These are phyloP conservation scores for Chlamydomonas applanata DNA, from an alignment of 139 green algal genomes.

Conservation along the genomic window DNA sequence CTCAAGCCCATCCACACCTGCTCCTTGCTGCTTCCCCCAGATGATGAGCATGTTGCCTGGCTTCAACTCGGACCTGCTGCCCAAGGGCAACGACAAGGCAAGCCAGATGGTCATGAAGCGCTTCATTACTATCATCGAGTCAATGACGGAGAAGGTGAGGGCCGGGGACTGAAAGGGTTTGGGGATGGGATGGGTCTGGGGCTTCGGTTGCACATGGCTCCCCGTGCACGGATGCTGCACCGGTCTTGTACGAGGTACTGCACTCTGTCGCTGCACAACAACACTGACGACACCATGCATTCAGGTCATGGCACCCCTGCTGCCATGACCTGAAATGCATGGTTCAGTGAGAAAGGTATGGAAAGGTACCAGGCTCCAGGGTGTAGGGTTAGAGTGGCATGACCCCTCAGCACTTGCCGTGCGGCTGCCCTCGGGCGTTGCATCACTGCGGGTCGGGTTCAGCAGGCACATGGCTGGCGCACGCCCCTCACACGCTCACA, in stretches of 20 bases:
- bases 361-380: no score
- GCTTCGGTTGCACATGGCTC: no score
- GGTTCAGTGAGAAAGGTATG: no score
- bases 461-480: conserved; percentile 4
- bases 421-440: no score
- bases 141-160: conserved; percentile 72
- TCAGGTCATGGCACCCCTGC: no score
- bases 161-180: conserved; percentile 49
- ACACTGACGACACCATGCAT: no score
- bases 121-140: conserved; percentile 95
- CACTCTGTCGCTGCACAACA: no score
- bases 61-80: conserved; percentile 79
- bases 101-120: conserved; percentile 75
- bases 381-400: no score
- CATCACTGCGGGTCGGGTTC: neutral
- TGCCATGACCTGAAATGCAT: no score
- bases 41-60: conserved; percentile 98
- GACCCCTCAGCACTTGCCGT: no score
- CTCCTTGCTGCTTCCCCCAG: conserved; percentile 37
- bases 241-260: no score
- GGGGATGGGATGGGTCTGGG: conserved; percentile 1
- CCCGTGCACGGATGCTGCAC: no score
- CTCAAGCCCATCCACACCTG: neutral
- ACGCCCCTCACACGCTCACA: neutral
- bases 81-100: conserved; percentile 85